Percentiles rank a stretch among this genome's conserved stretches.
phyloP scores from a whole-genome alignment of 129 eudicot genomes.

The Artemisia tridentata region DNA sequence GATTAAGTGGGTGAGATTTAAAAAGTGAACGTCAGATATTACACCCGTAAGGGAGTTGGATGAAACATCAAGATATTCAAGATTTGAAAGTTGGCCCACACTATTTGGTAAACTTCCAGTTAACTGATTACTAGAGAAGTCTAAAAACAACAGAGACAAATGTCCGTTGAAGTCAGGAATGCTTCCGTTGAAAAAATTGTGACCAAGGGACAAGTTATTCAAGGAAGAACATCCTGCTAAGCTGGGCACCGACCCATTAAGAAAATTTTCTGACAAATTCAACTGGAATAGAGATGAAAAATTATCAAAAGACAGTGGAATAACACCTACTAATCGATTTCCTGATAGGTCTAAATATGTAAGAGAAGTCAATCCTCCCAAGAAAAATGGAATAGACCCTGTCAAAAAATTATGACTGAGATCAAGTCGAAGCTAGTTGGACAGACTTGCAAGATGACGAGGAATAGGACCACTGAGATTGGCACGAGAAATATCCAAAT shows the following conservation, averaged over 20 bases:
- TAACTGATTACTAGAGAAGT: conserved; percentile 12
- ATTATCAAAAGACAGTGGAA: conserved; percentile 15
- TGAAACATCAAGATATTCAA: conserved; percentile 11
- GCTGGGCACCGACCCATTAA: conserved; percentile 30
- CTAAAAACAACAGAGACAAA: conserved; percentile 8
- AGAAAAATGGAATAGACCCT: conserved; percentile 18
- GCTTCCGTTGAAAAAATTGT: conserved; percentile 18
- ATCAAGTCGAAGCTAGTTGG: conserved; percentile 28
- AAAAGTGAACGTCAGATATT: conserved; percentile 18
- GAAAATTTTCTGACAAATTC: conserved; percentile 16
- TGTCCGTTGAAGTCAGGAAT: conserved; percentile 12
- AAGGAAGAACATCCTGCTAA: conserved; percentile 13
- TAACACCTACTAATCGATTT: conserved; percentile 12
- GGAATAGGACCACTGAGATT: conserved; percentile 27
- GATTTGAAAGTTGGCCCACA: conserved; percentile 3
- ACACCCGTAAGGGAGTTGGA: conserved; percentile 18
- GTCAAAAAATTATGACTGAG: not conserved
- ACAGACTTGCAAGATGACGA: conserved; percentile 26
- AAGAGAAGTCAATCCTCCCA: conserved; percentile 18
- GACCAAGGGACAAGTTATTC: not conserved
- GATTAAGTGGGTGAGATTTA: conserved; percentile 6
- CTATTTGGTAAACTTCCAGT: not conserved
- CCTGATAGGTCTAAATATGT: conserved; percentile 7
- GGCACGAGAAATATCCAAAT: conserved; percentile 4
- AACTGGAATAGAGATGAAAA: conserved; percentile 9